A percentile compares a stretch with the other conserved stretches of the same genome.
Evolutionary conservation across 2,329 filamentous ascomycete genomes (phyloP).

Genomic region (Ustulina deusta): DNA sequence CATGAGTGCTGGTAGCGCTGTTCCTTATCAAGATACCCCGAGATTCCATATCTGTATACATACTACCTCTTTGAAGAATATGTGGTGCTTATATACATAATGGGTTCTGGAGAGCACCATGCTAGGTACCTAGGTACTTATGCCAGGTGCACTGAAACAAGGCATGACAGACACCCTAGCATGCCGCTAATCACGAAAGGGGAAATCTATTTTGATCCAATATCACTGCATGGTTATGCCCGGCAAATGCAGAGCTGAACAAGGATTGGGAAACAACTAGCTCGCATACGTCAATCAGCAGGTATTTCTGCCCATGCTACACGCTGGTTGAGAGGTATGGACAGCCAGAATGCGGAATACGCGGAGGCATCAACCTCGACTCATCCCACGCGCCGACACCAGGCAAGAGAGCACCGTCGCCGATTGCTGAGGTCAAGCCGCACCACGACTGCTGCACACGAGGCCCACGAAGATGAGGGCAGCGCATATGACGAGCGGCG

Average conservation of each 20-base stretch:
- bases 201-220: constrained; percentile 42
- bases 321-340: constrained; percentile 25
- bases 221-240: constrained; percentile 12
- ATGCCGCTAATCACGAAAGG: constrained; percentile 37
- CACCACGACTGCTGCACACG: constrained; percentile 26
- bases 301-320: neutral
- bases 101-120: too few relatives aligned
- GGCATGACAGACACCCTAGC: neutral
- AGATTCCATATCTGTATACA: neutral
- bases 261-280: neutral
- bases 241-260: constrained; percentile 1
- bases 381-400: constrained; percentile 40
- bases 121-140: too few relatives aligned
- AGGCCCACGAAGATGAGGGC: constrained; percentile 11
- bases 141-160: neutral
- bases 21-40: too few relatives aligned
- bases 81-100: neutral
- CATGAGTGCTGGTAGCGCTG: too few relatives aligned
- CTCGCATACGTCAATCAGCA: neutral
- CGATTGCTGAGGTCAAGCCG: constrained; percentile 43
- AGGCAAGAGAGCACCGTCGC: constrained; percentile 44
- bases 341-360: constrained; percentile 19
- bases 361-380: constrained; percentile 28
- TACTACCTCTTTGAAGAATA: constrained; percentile 2
- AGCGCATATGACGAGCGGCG: constrained; percentile 5